Percentiles rank a stretch among this genome's conserved stretches.
Evolutionary conservation across 495 filamentous ascomycete species (phyloP).

Genomic region (Daldinia grandis): DNA sequence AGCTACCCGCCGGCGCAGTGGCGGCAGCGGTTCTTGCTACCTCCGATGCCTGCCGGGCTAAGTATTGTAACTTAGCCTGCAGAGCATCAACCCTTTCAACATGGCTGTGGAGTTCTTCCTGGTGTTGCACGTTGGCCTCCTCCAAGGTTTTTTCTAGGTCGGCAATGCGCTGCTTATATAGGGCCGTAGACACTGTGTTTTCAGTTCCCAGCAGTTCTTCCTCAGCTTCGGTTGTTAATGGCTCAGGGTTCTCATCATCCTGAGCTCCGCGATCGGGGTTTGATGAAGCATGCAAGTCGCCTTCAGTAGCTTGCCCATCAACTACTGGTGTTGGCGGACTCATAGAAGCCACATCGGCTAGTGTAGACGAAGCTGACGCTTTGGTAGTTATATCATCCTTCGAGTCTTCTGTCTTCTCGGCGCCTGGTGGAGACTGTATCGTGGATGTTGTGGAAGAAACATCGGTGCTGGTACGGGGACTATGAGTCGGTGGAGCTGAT

Average conservation of each 20-base stretch:
- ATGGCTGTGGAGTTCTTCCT: conserved; percentile 82
- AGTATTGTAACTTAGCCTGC: conserved; percentile 86
- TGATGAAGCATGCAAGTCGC: conserved; percentile 1
- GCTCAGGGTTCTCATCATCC: neutral
- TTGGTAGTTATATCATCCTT: conserved; percentile 2
- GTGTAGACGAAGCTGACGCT: neutral
- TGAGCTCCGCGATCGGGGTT: conserved; percentile 11
- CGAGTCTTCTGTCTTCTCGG: neutral
- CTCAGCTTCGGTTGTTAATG: neutral
- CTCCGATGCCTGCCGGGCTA: conserved; percentile 80
- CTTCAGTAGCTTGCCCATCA: neutral
- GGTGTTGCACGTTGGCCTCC: conserved; percentile 68
- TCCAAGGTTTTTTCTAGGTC: conserved; percentile 66
- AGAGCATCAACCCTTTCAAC: conserved; percentile 93
- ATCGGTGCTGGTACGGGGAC: conserved; percentile 43
- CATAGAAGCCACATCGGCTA: neutral
- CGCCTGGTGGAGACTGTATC: neutral
- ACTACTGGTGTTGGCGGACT: conserved; percentile 10
- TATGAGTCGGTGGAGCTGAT: conserved; percentile 28
- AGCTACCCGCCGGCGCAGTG: conserved; percentile 66
- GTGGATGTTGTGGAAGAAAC: neutral
- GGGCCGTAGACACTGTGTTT: conserved; percentile 9
- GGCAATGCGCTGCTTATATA: conserved; percentile 53
- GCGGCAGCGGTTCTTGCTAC: conserved; percentile 70
- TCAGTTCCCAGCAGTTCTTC: neutral